Conservation (phyloP, 768 basidiomycete species). For the Chalciporus chontae region DNA sequence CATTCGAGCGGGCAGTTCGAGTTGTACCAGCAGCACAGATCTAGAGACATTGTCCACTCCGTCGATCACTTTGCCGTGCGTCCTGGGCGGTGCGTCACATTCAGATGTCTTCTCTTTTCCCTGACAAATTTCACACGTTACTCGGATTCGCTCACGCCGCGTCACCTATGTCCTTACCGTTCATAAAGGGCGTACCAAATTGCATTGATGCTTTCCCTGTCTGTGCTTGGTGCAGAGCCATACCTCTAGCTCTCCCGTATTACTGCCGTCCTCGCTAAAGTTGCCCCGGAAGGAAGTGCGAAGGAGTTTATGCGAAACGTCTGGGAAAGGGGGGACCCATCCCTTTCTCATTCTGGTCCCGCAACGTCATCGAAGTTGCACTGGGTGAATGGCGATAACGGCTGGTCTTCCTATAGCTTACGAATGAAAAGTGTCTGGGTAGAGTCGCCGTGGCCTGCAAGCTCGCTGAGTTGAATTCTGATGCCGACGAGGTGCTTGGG, state of each 20-base stretch:
- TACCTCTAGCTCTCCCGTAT: conserved; percentile 68
- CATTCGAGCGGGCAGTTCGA: conserved; percentile 61
- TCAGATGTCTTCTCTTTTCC: too few species aligned
- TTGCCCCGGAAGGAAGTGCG: conserved; percentile 32
- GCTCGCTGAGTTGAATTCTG: conserved; percentile 39
- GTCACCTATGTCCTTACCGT: too few species aligned
- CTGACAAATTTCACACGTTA: too few species aligned
- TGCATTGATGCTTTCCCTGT: conserved; percentile 41
- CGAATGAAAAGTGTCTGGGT: conserved; percentile 38
- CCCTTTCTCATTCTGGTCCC: not conserved
- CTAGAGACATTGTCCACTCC: not conserved
- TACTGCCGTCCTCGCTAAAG: conserved; percentile 55
- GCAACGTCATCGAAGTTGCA: not conserved
- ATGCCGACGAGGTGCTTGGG: too few species aligned
- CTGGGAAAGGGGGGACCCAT: conserved; percentile 17
- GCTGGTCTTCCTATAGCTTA: conserved; percentile 27
- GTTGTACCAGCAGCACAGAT: conserved; percentile 41
- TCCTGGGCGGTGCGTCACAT: not conserved
- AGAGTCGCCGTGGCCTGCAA: conserved; percentile 44
- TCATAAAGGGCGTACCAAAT: too few species aligned
- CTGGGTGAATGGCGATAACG: not conserved
- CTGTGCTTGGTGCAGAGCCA: conserved; percentile 40
- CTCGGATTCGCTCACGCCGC: too few species aligned
- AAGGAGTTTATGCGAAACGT: conserved; percentile 22
- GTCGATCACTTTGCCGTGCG: not conserved